phyloP scores from a whole-genome alignment of 2,329 filamentous ascomycete genomes.

The Exophiala alcalophila region DNA sequence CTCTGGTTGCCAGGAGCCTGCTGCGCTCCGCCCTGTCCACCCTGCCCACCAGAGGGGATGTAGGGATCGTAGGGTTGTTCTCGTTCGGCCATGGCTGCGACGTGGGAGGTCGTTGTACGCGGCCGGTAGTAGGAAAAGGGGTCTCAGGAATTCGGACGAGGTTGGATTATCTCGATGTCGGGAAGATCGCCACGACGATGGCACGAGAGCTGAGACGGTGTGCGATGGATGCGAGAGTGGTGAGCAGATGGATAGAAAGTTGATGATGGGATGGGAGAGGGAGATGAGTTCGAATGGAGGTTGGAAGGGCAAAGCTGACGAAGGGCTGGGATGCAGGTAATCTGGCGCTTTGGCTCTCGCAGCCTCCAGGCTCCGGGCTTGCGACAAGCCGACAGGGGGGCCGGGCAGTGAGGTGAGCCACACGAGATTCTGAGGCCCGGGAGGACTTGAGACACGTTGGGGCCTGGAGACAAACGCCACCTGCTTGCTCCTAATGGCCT shows the following conservation, averaged over 20 bases:
- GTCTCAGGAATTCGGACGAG: background rate
- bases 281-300: slow-evolving; percentile 17
- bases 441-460: no score
- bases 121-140: slow-evolving; percentile 7
- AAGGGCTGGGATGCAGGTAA: slow-evolving; percentile 21
- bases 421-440: no score
- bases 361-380: no score
- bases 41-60: slow-evolving; percentile 63
- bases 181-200: background rate
- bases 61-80: slow-evolving; percentile 81
- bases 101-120: slow-evolving; percentile 15
- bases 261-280: slow-evolving; percentile 14
- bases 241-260: slow-evolving; percentile 8
- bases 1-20: slow-evolving; percentile 58
- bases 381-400: slow-evolving; percentile 12
- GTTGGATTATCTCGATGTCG: background rate
- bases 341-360: slow-evolving; percentile 25
- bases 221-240: slow-evolving; percentile 1
- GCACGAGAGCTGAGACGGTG: background rate
- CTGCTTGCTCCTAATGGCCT: no score
- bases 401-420: no score
- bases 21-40: slow-evolving; percentile 38
- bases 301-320: slow-evolving; percentile 23
- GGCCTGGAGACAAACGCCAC: no score
- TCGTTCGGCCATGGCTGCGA: slow-evolving; percentile 55